Conservation (phyloP, 768 basidiomycete species). For the Collybiopsis confluens region DNA sequence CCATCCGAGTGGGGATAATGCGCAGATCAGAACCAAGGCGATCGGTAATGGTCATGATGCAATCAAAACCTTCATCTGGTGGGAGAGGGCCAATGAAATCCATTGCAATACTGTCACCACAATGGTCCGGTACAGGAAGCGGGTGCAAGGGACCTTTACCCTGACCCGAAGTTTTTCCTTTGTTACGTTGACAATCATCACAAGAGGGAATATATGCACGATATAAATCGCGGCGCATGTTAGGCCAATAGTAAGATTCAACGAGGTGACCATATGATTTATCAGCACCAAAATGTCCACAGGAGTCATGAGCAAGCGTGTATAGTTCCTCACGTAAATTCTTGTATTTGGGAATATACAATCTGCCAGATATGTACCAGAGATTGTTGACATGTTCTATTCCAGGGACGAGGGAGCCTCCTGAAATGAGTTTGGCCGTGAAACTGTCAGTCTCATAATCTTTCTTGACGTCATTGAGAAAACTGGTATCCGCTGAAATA, state of each 20-base stretch:
- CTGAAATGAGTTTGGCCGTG: neutral
- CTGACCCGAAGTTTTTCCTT: conserved; percentile 13
- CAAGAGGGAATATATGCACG: conserved; percentile 19
- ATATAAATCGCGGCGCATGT: conserved; percentile 20
- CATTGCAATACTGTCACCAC: conserved; percentile 7
- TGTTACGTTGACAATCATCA: conserved; percentile 24
- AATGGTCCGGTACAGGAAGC: neutral
- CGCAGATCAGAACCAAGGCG: too few relatives aligned
- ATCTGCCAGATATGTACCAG: conserved; percentile 4
- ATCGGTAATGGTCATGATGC: conserved; percentile 15
- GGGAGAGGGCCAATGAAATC: conserved; percentile 19
- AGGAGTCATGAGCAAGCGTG: conserved; percentile 12
- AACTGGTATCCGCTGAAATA: neutral
- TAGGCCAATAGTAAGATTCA: conserved; percentile 14
- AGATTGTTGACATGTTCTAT: neutral
- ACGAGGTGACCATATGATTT: conserved; percentile 12
- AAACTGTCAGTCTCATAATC: neutral
- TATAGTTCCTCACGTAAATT: conserved; percentile 6
- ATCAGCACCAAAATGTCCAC: conserved; percentile 16
- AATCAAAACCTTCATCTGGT: conserved; percentile 17
- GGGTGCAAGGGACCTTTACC: neutral
- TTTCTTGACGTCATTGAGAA: neutral
- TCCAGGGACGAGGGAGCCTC: neutral
- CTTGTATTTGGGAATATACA: neutral
- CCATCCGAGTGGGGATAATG: too few relatives aligned